Conservation (phyloP, 2,329 filamentous ascomycete species). For the Nakataea oryzae region DNA sequence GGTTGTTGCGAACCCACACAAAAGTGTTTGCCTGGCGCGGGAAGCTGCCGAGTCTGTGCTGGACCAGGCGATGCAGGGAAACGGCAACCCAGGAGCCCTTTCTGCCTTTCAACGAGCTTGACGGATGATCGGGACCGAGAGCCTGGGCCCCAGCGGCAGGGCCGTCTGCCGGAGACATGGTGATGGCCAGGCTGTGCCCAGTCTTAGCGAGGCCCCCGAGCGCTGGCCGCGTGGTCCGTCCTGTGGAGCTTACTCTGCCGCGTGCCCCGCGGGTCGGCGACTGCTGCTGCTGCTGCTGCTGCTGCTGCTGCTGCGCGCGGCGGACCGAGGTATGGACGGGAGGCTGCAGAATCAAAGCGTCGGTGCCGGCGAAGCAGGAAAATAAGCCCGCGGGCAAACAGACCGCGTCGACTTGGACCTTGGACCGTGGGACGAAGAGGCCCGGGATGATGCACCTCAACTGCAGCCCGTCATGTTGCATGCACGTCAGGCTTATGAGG, state of each 20-base stretch:
- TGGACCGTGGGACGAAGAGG: neutral
- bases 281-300: too few relatives aligned
- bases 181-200: neutral
- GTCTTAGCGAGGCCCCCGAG: neutral
- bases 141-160: too few relatives aligned
- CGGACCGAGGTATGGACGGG: neutral
- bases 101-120: neutral
- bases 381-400: neutral
- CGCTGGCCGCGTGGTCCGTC: neutral
- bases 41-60: constrained; percentile 1
- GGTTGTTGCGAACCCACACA: neutral
- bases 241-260: neutral
- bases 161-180: neutral
- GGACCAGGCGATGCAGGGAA: neutral
- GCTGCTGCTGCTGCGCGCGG: neutral
- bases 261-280: neutral
- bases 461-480: neutral
- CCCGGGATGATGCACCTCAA: neutral
- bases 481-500: neutral
- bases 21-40: constrained; percentile 1
- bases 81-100: constrained; percentile 1
- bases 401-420: neutral
- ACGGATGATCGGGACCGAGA: neutral
- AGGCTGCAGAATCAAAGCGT: neutral
- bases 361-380: neutral